These are phyloP conservation scores for Naegleria lovaniensis DNA, from an alignment of 208 protist genomes.

Conservation along the genomic window DNA sequence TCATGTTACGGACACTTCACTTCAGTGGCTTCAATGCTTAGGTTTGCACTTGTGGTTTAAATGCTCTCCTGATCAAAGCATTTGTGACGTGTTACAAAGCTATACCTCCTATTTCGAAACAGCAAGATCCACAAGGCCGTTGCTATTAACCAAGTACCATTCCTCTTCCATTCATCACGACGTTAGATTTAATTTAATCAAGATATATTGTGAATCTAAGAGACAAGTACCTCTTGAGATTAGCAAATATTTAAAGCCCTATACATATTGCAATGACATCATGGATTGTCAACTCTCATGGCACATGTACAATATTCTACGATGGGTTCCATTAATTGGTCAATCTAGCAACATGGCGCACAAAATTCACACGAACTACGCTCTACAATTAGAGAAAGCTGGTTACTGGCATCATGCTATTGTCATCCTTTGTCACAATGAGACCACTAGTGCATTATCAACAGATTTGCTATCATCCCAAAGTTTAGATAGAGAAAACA, in stretches of 20 bases:
- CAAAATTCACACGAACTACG: not conserved
- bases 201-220: not conserved
- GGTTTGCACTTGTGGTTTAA: conserved; percentile 15
- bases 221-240: not conserved
- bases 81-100: not conserved
- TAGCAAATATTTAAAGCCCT: not conserved
- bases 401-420: not conserved
- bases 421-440: not conserved
- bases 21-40: not conserved
- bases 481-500: not conserved
- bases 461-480: not conserved
- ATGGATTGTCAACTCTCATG: not conserved
- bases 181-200: not conserved
- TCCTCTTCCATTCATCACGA: not conserved
- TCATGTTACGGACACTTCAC: not conserved
- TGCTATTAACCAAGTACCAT: not conserved
- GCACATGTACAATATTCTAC: not conserved
- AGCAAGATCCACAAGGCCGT: not conserved
- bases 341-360: not conserved
- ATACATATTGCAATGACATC: not conserved
- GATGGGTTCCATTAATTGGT: not conserved
- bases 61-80: not conserved
- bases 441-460: not conserved
- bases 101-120: not conserved
- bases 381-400: not conserved